Percentiles rank a stretch among this genome's conserved stretches.
phyloP scores from a whole-genome alignment of 2,329 filamentous ascomycete species.

The Pseudogymnoascus sp. region DNA sequence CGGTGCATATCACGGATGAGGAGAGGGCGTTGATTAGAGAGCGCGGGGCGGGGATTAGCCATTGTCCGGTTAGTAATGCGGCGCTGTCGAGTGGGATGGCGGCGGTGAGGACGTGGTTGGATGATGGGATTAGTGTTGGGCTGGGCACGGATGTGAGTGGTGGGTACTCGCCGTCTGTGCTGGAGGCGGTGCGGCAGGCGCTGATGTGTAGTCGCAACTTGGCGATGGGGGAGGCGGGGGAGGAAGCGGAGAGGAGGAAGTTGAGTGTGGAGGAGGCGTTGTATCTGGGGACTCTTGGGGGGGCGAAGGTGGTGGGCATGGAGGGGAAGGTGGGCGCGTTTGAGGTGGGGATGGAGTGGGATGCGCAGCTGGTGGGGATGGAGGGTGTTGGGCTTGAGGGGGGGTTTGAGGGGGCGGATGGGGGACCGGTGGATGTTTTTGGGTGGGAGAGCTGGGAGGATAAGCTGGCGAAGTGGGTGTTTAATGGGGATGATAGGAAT shows the following conservation, averaged over 20 bases:
- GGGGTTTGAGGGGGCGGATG: constrained; percentile 28
- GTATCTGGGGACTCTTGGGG: constrained; percentile 81
- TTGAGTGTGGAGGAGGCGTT: constrained; percentile 79
- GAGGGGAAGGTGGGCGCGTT: constrained; percentile 68
- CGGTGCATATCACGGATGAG: constrained; percentile 60
- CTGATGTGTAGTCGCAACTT: constrained; percentile 68
- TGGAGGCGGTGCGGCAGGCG: constrained; percentile 78
- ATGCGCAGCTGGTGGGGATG: constrained; percentile 75
- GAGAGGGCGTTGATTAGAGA: constrained; percentile 59
- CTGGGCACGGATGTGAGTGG: constrained; percentile 88
- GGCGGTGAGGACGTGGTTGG: constrained; percentile 64
- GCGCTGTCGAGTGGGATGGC: constrained; percentile 73
- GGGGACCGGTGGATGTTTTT: constrained; percentile 75
- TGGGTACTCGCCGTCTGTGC: constrained; percentile 72
- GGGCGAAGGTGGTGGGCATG: constrained; percentile 72
- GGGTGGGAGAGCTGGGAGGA: constrained; percentile 88
- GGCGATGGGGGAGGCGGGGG: constrained; percentile 43
- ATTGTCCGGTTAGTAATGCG: constrained; percentile 84
- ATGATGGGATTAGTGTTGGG: constrained; percentile 69
- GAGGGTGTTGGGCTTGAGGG: constrained; percentile 38
- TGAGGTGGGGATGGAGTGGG: constrained; percentile 80
- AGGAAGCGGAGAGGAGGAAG: constrained; percentile 45
- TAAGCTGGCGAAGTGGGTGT: constrained; percentile 87
- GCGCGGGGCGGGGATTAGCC: constrained; percentile 60
- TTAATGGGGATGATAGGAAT: constrained; percentile 87